These are phyloP conservation scores for Colletotrichum horii DNA, from an alignment of 2,329 filamentous ascomycete species.

Conservation along the genomic window DNA sequence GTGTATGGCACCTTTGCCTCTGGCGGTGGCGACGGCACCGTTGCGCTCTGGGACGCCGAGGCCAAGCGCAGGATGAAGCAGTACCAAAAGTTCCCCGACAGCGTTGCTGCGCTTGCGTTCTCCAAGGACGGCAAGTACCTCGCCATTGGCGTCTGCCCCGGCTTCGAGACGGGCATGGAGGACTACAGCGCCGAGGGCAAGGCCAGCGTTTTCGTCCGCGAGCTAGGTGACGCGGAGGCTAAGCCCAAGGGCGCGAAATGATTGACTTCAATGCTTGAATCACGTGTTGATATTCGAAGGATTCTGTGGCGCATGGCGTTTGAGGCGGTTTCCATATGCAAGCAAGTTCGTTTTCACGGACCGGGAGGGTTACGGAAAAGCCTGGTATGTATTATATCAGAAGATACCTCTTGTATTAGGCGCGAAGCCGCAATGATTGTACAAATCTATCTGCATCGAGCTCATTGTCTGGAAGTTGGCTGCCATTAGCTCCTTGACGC, in stretches of 20 bases:
- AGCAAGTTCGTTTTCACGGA: conserved; percentile 32
- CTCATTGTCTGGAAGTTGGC: background rate
- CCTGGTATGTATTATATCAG: conserved; percentile 19
- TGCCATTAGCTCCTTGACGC: background rate
- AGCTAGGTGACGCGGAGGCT: conserved; percentile 86
- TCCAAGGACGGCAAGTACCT: conserved; percentile 78
- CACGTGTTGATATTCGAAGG: conserved; percentile 22
- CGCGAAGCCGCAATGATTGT: background rate
- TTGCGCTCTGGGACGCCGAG: conserved; percentile 92
- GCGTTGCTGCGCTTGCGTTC: conserved; percentile 79
- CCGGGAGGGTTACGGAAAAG: conserved; percentile 20
- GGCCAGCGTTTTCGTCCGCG: conserved; percentile 80
- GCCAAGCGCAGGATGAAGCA: conserved; percentile 89
- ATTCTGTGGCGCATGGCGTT: conserved; percentile 24
- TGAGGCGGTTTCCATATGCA: conserved; percentile 27
- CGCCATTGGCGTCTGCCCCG: conserved; percentile 82
- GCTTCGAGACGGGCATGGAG: conserved; percentile 87
- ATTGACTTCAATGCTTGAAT: conserved; percentile 9
- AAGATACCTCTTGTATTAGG: conserved; percentile 16
- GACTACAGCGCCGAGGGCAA: conserved; percentile 75
- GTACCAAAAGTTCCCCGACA: conserved; percentile 83
- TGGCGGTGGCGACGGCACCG: conserved; percentile 87
- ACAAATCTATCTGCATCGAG: background rate
- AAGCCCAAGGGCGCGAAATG: conserved; percentile 81
- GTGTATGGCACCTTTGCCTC: conserved; percentile 84